phyloP scores from a whole-genome alignment of 257 asterid species.

The Solanum etuberosum region DNA sequence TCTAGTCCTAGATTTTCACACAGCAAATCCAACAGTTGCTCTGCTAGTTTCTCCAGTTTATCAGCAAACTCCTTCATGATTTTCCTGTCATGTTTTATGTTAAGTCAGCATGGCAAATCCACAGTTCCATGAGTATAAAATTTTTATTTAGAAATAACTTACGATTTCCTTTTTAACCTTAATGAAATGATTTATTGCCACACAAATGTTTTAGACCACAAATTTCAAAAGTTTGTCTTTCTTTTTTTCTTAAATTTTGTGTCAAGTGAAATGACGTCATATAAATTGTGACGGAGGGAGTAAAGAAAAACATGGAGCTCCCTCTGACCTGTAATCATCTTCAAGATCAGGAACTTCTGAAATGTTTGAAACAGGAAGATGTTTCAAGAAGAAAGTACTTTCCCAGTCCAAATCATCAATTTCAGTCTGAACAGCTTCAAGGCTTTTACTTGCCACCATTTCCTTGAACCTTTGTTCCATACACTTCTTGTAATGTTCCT shows the following conservation, averaged over 20 bases:
- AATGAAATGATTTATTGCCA: no score
- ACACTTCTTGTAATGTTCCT: slow-evolving; percentile 45
- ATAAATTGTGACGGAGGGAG: background rate
- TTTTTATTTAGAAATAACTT: background rate
- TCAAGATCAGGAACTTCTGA: slow-evolving; percentile 61
- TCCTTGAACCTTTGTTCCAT: slow-evolving; percentile 55
- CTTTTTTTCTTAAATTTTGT: background rate
- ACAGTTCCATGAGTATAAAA: background rate
- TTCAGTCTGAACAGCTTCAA: slow-evolving; percentile 45
- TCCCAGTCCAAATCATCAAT: slow-evolving; percentile 57
- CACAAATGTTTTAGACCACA: background rate
- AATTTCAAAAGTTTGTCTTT: background rate
- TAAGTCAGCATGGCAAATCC: background rate
- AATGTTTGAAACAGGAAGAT: slow-evolving; percentile 56
- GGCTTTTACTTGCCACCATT: slow-evolving; percentile 56
- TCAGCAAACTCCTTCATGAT: slow-evolving; percentile 54
- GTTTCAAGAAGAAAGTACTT: slow-evolving; percentile 52
- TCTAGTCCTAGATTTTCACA: slow-evolving; percentile 80
- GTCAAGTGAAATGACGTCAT: background rate
- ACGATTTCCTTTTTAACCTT: background rate
- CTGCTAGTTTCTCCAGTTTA: slow-evolving; percentile 53
- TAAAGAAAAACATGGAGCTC: background rate
- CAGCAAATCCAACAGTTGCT: slow-evolving; percentile 45
- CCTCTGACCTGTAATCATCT: slow-evolving; percentile 43
- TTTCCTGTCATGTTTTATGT: slow-evolving; percentile 24